These are phyloP conservation scores for Draba incana DNA, from an alignment of 345 rosid genomes.

Conservation along the genomic window DNA sequence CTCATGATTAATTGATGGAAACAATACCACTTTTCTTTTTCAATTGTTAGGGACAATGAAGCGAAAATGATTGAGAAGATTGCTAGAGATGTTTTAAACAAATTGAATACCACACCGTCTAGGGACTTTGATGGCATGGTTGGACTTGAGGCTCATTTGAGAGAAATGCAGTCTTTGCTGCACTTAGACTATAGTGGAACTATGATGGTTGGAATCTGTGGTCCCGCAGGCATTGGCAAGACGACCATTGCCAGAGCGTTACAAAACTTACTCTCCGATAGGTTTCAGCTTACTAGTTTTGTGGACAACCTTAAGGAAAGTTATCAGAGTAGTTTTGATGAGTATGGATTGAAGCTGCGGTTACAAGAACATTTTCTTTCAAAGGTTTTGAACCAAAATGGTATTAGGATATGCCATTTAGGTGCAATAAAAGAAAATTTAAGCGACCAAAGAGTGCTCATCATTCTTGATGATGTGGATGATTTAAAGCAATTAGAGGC, in stretches of 20 bases:
- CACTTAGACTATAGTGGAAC: too few species aligned
- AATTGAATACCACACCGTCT: not conserved
- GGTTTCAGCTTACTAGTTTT: too few species aligned
- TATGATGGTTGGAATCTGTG: not conserved
- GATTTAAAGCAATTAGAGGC: not conserved
- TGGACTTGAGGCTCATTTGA: not conserved
- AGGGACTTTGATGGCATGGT: constrained; percentile 1
- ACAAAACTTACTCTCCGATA: not conserved
- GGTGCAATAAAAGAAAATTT: not conserved
- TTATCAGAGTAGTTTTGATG: not conserved
- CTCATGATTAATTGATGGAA: too few species aligned
- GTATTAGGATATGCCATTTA: not conserved
- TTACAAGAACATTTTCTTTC: constrained; percentile 25
- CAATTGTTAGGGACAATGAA: constrained; percentile 1
- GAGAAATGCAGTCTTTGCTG: not conserved
- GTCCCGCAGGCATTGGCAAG: not conserved
- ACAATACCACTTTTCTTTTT: not conserved
- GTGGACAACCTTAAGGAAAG: constrained; percentile 8
- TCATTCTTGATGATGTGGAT: constrained; percentile 32
- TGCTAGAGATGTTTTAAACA: not conserved
- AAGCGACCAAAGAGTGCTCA: not conserved
- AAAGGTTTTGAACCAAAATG: not conserved
- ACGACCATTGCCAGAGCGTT: not conserved
- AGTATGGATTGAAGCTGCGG: not conserved
- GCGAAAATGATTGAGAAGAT: not conserved